Conservation (phyloP, 108 stramenopile species). For the Aurantiochytrium sp. region DNA sequence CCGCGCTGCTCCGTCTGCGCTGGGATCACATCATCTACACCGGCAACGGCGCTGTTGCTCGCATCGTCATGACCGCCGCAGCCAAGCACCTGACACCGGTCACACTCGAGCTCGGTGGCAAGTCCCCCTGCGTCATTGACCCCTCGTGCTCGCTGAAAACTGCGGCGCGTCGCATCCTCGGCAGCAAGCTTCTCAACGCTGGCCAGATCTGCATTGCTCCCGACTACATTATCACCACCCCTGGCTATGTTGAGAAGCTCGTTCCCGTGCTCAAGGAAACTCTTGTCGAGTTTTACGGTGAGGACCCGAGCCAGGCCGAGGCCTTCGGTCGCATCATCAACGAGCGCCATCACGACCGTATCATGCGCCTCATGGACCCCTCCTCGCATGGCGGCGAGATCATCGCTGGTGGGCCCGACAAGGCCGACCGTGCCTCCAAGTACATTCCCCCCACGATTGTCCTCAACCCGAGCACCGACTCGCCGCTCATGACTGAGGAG, state of each 20-base stretch:
- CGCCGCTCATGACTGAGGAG: conserved; percentile 29
- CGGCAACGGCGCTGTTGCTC: conserved; percentile 48
- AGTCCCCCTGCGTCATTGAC: conserved; percentile 60
- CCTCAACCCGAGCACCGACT: background rate
- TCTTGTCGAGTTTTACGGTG: conserved; percentile 3
- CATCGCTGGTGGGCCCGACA: conserved; percentile 6
- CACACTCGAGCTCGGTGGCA: conserved; percentile 83
- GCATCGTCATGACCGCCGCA: conserved; percentile 63
- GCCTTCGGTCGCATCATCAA: conserved; percentile 2
- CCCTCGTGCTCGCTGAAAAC: conserved; percentile 39
- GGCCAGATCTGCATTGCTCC: conserved; percentile 83
- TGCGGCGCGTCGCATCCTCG: conserved; percentile 50
- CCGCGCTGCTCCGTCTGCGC: conserved; percentile 44
- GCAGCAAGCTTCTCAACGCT: conserved; percentile 62
- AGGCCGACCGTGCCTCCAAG: background rate
- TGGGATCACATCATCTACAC: conserved; percentile 80
- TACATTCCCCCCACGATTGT: conserved; percentile 23
- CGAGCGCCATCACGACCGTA: conserved; percentile 1
- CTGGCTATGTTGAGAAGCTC: conserved; percentile 19
- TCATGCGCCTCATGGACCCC: background rate
- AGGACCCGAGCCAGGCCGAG: background rate
- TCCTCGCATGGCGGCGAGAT: background rate
- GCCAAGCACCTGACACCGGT: conserved; percentile 75
- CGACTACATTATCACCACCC: conserved; percentile 56
- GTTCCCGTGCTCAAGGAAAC: background rate